These are phyloP conservation scores for Auriscalpium orientale DNA, from an alignment of 768 basidiomycete species.

Conservation along the genomic window DNA sequence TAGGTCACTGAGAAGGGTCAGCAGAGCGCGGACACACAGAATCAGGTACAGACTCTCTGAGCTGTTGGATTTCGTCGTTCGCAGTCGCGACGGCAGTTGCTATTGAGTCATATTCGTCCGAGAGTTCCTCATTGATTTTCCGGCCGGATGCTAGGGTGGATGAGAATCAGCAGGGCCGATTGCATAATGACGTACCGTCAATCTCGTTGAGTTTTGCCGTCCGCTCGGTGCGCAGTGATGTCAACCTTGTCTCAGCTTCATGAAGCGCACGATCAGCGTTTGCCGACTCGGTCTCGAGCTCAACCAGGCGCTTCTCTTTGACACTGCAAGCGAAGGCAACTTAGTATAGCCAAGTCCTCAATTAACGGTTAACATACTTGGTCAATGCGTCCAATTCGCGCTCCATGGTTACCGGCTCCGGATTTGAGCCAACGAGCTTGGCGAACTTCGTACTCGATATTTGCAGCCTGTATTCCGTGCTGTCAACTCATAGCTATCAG, in stretches of 20 bases:
- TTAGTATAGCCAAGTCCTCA: neutral
- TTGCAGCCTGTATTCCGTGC: conserved; percentile 22
- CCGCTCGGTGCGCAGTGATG: conserved; percentile 51
- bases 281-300: conserved; percentile 34
- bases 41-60: conserved; percentile 34
- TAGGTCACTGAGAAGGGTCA: conserved; percentile 15
- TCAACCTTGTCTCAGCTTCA: conserved; percentile 54
- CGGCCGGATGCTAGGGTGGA: conserved; percentile 39
- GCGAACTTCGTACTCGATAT: conserved; percentile 53
- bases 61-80: conserved; percentile 32
- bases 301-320: conserved; percentile 55
- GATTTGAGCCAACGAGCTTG: conserved; percentile 54
- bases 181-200: no score
- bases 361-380: conserved; percentile 35
- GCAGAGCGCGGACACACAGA: neutral
- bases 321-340: conserved; percentile 14
- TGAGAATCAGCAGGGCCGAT: no score
- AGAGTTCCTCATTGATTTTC: conserved; percentile 31
- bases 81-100: conserved; percentile 44
- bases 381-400: conserved; percentile 53
- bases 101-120: conserved; percentile 32
- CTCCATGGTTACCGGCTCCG: conserved; percentile 63
- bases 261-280: conserved; percentile 51
- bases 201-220: conserved; percentile 35
- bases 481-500: neutral